Evolutionary conservation across 345 rosid genomes (phyloP).

Genomic region (Rhodamnia rubescens): DNA sequence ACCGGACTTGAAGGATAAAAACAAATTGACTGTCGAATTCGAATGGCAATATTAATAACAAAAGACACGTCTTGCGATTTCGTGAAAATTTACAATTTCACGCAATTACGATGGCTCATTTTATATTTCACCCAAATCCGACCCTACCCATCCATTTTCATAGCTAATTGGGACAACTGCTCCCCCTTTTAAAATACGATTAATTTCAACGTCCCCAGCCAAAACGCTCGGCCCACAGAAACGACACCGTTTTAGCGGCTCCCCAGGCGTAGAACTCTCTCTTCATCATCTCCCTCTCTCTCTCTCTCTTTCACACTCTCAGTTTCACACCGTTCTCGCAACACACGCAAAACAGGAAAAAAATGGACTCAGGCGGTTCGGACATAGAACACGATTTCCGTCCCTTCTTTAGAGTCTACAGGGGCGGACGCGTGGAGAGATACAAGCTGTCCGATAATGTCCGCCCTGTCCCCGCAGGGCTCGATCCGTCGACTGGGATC

Average conservation of each 20-base stretch:
- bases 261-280: neutral
- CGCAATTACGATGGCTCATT: neutral
- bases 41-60: neutral
- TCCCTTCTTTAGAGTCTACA: slow-evolving; percentile 25
- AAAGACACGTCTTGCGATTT: neutral
- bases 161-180: neutral
- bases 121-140: neutral
- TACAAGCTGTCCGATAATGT: neutral
- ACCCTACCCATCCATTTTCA: neutral
- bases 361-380: neutral
- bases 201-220: neutral
- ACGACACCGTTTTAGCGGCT: neutral
- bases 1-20: neutral
- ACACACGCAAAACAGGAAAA: neutral
- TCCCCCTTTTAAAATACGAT: neutral
- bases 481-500: slow-evolving; percentile 19
- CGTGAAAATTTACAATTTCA: neutral
- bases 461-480: neutral
- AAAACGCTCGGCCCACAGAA: neutral
- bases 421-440: slow-evolving; percentile 25
- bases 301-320: neutral
- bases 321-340: neutral
- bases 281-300: neutral
- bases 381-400: slow-evolving; percentile 21
- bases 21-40: neutral